These are phyloP conservation scores for Entoloma clypeatum DNA, from an alignment of 1,284 basidiomycete genomes.

Conservation along the genomic window DNA sequence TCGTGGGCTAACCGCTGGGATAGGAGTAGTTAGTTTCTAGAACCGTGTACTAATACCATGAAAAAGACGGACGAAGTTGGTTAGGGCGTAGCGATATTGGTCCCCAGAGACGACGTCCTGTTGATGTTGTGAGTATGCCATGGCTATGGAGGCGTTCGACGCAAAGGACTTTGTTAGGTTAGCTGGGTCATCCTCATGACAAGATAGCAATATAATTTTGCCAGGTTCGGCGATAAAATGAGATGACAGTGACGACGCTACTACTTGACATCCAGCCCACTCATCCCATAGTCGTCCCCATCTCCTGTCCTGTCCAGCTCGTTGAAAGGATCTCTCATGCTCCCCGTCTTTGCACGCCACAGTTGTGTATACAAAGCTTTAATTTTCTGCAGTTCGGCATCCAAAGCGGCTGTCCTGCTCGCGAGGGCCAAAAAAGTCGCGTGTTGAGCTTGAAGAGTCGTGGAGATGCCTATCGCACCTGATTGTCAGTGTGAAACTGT, in stretches of 20 bases:
- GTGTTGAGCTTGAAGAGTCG: slow-evolving; percentile 73
- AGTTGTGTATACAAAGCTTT: slow-evolving; percentile 62
- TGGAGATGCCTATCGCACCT: slow-evolving; percentile 51
- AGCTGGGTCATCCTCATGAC: not conserved
- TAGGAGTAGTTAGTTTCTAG: not conserved
- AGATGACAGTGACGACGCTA: slow-evolving; percentile 1
- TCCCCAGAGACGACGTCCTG: slow-evolving; percentile 63
- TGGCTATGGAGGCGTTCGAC: slow-evolving; percentile 5
- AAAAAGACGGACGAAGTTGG: slow-evolving; percentile 62
- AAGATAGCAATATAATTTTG: not conserved
- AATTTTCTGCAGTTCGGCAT: slow-evolving; percentile 68
- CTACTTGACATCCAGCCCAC: slow-evolving; percentile 39
- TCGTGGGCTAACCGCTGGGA: slow-evolving; percentile 76
- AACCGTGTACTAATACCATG: not conserved
- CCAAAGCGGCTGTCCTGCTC: slow-evolving; percentile 63
- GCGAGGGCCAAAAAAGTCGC: slow-evolving; percentile 70
- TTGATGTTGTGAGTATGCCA: slow-evolving; percentile 27
- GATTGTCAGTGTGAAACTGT: slow-evolving; percentile 8
- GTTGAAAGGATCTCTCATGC: slow-evolving; percentile 70
- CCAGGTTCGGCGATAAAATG: not conserved
- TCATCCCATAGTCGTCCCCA: slow-evolving; percentile 49
- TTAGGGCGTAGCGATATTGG: slow-evolving; percentile 74
- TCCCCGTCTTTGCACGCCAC: slow-evolving; percentile 68
- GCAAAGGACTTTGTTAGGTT: not conserved
- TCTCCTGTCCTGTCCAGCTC: slow-evolving; percentile 50